These are phyloP conservation scores for Omphalotus olearius DNA, from an alignment of 1,284 basidiomycete species.

Conservation along the genomic window DNA sequence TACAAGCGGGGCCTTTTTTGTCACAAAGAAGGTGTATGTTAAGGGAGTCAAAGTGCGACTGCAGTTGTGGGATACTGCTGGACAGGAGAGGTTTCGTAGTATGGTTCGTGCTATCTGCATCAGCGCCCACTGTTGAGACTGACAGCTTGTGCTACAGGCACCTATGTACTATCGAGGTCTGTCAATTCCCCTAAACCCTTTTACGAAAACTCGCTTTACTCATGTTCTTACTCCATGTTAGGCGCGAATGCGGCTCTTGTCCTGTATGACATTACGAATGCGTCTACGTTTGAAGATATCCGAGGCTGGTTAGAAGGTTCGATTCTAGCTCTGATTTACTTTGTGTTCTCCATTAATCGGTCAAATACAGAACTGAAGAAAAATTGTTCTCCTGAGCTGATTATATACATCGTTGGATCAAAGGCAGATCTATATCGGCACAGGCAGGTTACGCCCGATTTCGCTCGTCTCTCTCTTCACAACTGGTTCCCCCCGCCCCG, in stretches of 20 bases:
- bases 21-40: conserved; percentile 90
- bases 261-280: conserved; percentile 96
- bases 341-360: conserved; percentile 14
- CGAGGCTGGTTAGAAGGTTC: conserved; percentile 89
- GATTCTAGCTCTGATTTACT: conserved; percentile 10
- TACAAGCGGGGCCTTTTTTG: conserved; percentile 93
- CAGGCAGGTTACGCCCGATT: conserved; percentile 74
- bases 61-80: conserved; percentile 94
- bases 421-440: conserved; percentile 76
- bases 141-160: conserved; percentile 46
- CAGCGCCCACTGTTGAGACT: too few relatives aligned
- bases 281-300: conserved; percentile 86
- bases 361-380: conserved; percentile 72
- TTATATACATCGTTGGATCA: conserved; percentile 90
- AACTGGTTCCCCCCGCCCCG: conserved; percentile 79
- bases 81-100: conserved; percentile 94
- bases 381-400: conserved; percentile 78
- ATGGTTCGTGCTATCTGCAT: conserved; percentile 52
- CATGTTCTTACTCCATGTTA: conserved; percentile 15
- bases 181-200: conserved; percentile 13
- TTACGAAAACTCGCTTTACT: not conserved
- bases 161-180: conserved; percentile 96
- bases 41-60: conserved; percentile 85
- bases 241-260: conserved; percentile 94
- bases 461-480: conserved; percentile 75